Percentiles rank a stretch among this genome's conserved stretches.
Conservation (phyloP, 768 basidiomycete species). For the Mrakia hoshinonis region DNA sequence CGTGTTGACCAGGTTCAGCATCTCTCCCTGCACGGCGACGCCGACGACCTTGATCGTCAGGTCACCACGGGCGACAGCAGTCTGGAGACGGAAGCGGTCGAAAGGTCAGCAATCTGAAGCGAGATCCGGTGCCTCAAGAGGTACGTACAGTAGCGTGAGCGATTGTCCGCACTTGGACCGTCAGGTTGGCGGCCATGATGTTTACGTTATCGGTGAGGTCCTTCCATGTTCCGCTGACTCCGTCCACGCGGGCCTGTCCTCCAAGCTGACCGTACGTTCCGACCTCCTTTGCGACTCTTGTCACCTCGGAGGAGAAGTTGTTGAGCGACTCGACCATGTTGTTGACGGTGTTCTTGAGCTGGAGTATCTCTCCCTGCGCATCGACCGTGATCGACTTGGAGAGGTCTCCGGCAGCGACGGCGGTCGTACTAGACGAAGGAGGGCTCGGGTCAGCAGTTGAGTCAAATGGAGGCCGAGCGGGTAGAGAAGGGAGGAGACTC, state of each 20-base stretch:
- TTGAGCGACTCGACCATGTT: conserved; percentile 37
- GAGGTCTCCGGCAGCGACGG: conserved; percentile 80
- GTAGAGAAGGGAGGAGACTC: background rate
- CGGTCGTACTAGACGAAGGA: conserved; percentile 39
- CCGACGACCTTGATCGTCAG: conserved; percentile 87
- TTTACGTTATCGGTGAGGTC: conserved; percentile 83
- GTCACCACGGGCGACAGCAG: conserved; percentile 88
- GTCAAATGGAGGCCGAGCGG: too few relatives aligned
- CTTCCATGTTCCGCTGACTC: conserved; percentile 39
- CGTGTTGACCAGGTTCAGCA: conserved; percentile 89
- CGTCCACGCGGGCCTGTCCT: conserved; percentile 27
- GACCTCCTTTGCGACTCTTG: conserved; percentile 46
- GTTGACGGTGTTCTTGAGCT: conserved; percentile 49
- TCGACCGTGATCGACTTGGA: conserved; percentile 79
- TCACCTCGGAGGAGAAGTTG: conserved; percentile 45
- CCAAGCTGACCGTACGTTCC: conserved; percentile 60
- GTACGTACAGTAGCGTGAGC: conserved; percentile 64
- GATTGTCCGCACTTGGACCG: conserved; percentile 85
- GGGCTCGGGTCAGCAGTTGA: background rate
- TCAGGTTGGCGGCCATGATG: conserved; percentile 46
- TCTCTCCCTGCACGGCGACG: conserved; percentile 88
- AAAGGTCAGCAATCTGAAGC: background rate
- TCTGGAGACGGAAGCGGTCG: conserved; percentile 42
- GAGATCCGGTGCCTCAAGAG: background rate
- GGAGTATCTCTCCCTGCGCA: conserved; percentile 88